These are phyloP conservation scores for Monosporascus sp. DNA, from an alignment of 2,329 filamentous ascomycete genomes.

Conservation along the genomic window DNA sequence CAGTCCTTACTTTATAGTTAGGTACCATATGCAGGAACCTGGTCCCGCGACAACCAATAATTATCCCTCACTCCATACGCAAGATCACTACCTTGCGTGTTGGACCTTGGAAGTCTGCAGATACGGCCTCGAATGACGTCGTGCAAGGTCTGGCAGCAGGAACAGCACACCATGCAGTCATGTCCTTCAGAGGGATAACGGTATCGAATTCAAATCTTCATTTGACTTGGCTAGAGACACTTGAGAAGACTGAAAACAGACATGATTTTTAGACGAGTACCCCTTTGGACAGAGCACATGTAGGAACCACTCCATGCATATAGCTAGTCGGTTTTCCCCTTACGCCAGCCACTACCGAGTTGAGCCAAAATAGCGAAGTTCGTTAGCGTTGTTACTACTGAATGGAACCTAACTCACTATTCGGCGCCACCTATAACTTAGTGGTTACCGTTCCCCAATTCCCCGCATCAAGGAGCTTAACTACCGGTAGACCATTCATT, in stretches of 20 bases:
- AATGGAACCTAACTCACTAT: not conserved
- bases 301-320: too few relatives aligned
- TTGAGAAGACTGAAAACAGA: too few relatives aligned
- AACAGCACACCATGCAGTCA: not conserved
- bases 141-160: not conserved
- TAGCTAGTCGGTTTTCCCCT: too few relatives aligned
- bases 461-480: not conserved
- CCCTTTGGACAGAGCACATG: too few relatives aligned
- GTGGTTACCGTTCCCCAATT: not conserved
- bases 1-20: too few relatives aligned
- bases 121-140: not conserved
- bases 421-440: not conserved
- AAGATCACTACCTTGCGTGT: not conserved
- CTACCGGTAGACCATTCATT: not conserved
- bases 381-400: too few relatives aligned
- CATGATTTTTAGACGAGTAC: too few relatives aligned
- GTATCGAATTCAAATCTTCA: not conserved
- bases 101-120: not conserved
- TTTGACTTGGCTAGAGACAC: not conserved
- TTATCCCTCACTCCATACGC: too few relatives aligned
- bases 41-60: not conserved
- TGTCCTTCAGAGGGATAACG: not conserved
- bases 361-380: too few relatives aligned
- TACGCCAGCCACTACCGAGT: not conserved
- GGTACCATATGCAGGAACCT: not conserved